Evolutionary conservation across 495 filamentous ascomycete genomes (phyloP).

Genomic region (Wilcoxina mikolae): DNA sequence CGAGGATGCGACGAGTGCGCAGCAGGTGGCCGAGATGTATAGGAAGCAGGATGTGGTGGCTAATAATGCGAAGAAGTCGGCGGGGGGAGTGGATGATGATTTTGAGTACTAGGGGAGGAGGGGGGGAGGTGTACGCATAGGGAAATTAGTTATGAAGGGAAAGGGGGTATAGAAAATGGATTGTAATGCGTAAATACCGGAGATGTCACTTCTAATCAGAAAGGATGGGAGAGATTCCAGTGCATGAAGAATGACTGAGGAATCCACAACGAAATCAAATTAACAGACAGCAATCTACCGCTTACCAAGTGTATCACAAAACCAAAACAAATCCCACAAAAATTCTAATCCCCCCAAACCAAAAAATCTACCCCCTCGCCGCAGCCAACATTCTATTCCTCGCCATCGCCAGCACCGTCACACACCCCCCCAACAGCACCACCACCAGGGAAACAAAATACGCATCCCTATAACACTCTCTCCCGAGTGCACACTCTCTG

Average conservation of each 20-base stretch:
- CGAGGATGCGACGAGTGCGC: slow-evolving; percentile 69
- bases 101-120: slow-evolving; percentile 97
- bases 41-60: slow-evolving; percentile 75
- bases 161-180: too few relatives aligned
- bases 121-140: too few relatives aligned
- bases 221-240: too few relatives aligned
- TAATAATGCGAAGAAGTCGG: slow-evolving; percentile 49
- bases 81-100: slow-evolving; percentile 81
- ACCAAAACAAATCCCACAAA: too few relatives aligned
- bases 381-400: not conserved
- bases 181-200: too few relatives aligned
- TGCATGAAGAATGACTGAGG: too few relatives aligned
- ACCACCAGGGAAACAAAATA: not conserved
- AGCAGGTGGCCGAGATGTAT: slow-evolving; percentile 92
- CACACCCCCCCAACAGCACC: not conserved
- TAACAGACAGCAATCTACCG: too few relatives aligned
- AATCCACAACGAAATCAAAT: too few relatives aligned
- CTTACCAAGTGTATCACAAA: too few relatives aligned
- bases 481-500: not conserved
- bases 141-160: too few relatives aligned
- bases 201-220: too few relatives aligned
- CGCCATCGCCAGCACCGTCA: not conserved
- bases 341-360: too few relatives aligned
- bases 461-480: slow-evolving; percentile 3
- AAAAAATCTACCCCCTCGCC: not conserved